A percentile compares a stretch with the other conserved stretches of the same genome.
These are phyloP conservation scores for Fusarium annulatum DNA, from an alignment of 2,329 filamentous ascomycete genomes.

Conservation along the genomic window DNA sequence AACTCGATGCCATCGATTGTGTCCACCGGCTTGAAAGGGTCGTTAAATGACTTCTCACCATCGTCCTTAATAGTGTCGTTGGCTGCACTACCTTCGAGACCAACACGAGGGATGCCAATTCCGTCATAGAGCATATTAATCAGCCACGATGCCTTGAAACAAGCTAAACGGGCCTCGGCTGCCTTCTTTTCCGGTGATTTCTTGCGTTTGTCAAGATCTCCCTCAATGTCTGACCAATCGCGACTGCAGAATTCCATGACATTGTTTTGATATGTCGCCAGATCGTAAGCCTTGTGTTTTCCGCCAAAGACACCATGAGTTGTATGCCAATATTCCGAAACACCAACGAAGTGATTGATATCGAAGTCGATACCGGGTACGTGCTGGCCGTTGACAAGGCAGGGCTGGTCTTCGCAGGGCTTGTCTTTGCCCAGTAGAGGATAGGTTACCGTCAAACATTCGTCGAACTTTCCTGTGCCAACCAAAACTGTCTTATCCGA, in stretches of 20 bases:
- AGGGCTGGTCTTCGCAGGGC: constrained; percentile 84
- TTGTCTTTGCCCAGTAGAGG: constrained; percentile 91
- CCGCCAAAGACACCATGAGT: constrained; percentile 93
- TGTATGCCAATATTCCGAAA: constrained; percentile 99
- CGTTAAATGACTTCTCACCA: constrained; percentile 75
- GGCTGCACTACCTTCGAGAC: constrained; percentile 73
- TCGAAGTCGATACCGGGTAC: constrained; percentile 97
- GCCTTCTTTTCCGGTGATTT: constrained; percentile 82
- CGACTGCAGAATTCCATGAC: constrained; percentile 87
- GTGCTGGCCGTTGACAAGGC: constrained; percentile 89
- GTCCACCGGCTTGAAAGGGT: constrained; percentile 92
- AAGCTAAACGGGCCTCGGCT: constrained; percentile 84
- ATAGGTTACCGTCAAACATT: constrained; percentile 84
- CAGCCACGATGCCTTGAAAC: constrained; percentile 98
- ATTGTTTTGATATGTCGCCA: constrained; percentile 85
- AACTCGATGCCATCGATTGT: constrained; percentile 93
- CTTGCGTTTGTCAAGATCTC: constrained; percentile 71
- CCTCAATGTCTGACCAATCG: constrained; percentile 81
- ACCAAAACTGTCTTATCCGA: constrained; percentile 67
- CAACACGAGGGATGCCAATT: constrained; percentile 89
- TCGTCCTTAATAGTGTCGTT: constrained; percentile 80
- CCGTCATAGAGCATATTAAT: constrained; percentile 97
- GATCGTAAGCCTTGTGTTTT: constrained; percentile 85
- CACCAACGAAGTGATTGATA: constrained; percentile 96
- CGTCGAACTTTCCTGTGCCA: constrained; percentile 87